A percentile compares a stretch with the other conserved stretches of the same genome.
These are phyloP conservation scores for Kodamaea laetipori DNA, from an alignment of 805 yeast genomes.

Conservation along the genomic window DNA sequence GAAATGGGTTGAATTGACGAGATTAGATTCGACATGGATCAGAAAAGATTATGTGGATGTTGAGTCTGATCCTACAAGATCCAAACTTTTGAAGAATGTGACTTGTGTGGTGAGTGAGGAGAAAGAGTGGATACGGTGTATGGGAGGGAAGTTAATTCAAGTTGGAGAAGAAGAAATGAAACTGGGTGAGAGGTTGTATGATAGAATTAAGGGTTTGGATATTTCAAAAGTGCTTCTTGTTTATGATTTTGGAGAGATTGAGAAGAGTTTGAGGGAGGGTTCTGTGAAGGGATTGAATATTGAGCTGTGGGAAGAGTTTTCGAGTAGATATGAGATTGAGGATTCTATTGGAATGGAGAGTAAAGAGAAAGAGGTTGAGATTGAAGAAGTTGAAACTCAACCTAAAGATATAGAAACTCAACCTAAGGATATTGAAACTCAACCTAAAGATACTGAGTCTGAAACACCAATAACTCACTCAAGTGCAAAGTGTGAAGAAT, in stretches of 20 bases:
- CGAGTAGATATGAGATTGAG: neutral
- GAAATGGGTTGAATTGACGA: constrained; percentile 24
- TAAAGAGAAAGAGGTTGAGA: neutral
- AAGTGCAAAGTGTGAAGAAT: too few relatives aligned
- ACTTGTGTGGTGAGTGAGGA: constrained; percentile 8
- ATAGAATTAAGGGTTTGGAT: neutral
- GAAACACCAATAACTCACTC: too few relatives aligned
- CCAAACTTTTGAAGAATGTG: constrained; percentile 7
- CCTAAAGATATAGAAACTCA: too few relatives aligned
- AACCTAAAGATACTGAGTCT: neutral
- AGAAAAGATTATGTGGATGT: neutral
- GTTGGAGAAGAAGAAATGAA: neutral
- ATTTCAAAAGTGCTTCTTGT: neutral
- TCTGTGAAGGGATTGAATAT: constrained; percentile 2
- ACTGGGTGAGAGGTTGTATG: neutral
- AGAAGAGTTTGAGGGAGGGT: constrained; percentile 4
- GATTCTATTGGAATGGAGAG: neutral
- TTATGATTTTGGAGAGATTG: neutral
- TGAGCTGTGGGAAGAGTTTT: constrained; percentile 8
- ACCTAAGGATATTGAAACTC: too few relatives aligned
- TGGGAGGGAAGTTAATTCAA: constrained; percentile 8
- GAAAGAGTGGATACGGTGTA: constrained; percentile 1
- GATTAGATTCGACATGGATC: constrained; percentile 1
- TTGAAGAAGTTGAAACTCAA: neutral
- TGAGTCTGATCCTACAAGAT: neutral